Evolutionary conservation across 495 filamentous ascomycete species (phyloP).

Genomic region (Aspergillus saccharolyticus): DNA sequence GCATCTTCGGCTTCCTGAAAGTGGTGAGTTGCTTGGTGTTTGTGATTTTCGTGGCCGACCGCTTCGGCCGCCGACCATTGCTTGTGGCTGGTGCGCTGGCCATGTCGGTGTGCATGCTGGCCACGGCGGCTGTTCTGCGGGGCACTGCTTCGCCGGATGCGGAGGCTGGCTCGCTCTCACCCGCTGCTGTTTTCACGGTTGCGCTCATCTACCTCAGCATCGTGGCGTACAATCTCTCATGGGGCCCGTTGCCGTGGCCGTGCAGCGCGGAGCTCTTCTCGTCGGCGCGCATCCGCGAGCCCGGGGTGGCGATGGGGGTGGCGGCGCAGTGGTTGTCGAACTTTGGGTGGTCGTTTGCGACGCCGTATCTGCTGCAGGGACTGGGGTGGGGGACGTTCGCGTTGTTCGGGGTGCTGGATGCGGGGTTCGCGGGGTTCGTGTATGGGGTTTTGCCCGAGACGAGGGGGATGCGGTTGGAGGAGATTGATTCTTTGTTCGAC

Average conservation of each 20-base stretch:
- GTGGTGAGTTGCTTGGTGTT: constrained; percentile 45
- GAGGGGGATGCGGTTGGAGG: constrained; percentile 67
- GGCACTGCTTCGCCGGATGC: constrained; percentile 11
- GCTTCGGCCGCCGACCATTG: constrained; percentile 49
- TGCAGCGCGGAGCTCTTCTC: constrained; percentile 44
- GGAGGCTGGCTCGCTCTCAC: constrained; percentile 9
- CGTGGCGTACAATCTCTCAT: constrained; percentile 40
- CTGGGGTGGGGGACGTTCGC: constrained; percentile 49
- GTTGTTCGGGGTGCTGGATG: constrained; percentile 40
- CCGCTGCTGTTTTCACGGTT: constrained; percentile 36
- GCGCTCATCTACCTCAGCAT: constrained; percentile 49
- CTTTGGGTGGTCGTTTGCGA: constrained; percentile 48
- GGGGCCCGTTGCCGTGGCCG: constrained; percentile 37
- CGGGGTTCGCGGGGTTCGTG: constrained; percentile 38
- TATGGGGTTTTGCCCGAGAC: constrained; percentile 55
- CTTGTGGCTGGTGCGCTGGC: constrained; percentile 47
- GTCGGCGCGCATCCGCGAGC: constrained; percentile 42
- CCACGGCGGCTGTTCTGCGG: constrained; percentile 51
- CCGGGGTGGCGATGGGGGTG: constrained; percentile 42
- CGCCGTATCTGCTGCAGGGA: constrained; percentile 46
- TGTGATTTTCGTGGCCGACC: constrained; percentile 51
- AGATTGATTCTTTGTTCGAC: constrained; percentile 55
- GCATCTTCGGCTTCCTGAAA: constrained; percentile 50
- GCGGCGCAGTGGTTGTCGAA: constrained; percentile 52
- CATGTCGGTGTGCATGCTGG: constrained; percentile 51